These are phyloP conservation scores for Triticum dicoccoides DNA, from an alignment of 176 grass and related monocot genomes.

Conservation along the genomic window DNA sequence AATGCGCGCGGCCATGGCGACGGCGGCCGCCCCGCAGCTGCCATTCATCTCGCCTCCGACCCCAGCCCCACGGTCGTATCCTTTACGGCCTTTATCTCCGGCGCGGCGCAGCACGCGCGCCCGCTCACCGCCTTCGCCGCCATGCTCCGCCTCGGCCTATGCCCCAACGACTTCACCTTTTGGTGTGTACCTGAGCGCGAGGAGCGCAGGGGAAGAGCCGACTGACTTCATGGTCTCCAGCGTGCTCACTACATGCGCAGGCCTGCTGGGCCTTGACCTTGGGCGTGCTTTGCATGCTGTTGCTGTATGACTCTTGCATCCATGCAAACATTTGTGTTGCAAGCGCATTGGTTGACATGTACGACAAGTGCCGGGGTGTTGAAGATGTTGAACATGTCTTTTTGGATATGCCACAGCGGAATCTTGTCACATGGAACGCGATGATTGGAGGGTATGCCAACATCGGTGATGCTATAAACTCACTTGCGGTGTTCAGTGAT, in stretches of 20 bases:
- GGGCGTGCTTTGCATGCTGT: conserved; percentile 60
- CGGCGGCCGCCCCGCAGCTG: conserved; percentile 39
- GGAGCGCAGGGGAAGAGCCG: conserved; percentile 56
- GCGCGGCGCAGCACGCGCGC: conserved; percentile 55
- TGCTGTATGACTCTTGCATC: conserved; percentile 52
- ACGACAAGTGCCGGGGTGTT: conserved; percentile 68
- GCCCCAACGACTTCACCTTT: conserved; percentile 89
- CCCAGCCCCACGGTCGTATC: conserved; percentile 68
- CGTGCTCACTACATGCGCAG: conserved; percentile 67
- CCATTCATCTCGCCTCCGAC: conserved; percentile 51
- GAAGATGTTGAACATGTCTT: conserved; percentile 52
- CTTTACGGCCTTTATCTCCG: conserved; percentile 72
- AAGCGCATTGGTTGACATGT: conserved; percentile 77
- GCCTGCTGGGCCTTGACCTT: conserved; percentile 66
- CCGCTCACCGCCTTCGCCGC: conserved; percentile 44
- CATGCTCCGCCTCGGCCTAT: conserved; percentile 66
- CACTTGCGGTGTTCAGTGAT: conserved; percentile 56
- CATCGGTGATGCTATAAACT: conserved; percentile 51
- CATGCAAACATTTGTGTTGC: conserved; percentile 67
- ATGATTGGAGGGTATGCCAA: conserved; percentile 76
- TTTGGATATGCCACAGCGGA: conserved; percentile 48
- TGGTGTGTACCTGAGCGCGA: conserved; percentile 52
- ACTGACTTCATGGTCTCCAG: conserved; percentile 78
- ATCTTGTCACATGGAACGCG: conserved; percentile 70
- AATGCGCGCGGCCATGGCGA: neutral